These are phyloP conservation scores for Hypoxylon sp. DNA, from an alignment of 2,329 filamentous ascomycete species.

Conservation along the genomic window DNA sequence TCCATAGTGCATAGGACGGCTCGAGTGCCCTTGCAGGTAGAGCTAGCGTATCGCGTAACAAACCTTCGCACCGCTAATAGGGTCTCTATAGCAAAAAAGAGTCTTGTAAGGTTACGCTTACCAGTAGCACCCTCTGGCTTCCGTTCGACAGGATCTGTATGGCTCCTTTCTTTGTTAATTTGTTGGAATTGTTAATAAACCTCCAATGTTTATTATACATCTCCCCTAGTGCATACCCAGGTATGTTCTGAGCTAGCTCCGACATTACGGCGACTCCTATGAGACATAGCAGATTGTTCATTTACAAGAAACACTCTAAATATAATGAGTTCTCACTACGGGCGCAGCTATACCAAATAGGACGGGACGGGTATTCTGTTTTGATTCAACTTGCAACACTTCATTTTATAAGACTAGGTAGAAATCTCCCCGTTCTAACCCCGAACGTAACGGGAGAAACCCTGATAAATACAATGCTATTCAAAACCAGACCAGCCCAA, in stretches of 20 bases:
- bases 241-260: neutral
- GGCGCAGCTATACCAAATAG: neutral
- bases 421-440: constrained; percentile 7
- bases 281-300: neutral
- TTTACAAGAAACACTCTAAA: neutral
- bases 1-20: no score
- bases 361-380: neutral
- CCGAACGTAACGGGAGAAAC: neutral
- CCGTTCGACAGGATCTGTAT: neutral
- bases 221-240: neutral
- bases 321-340: neutral
- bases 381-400: neutral
- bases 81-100: neutral
- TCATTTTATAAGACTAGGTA: constrained; percentile 12
- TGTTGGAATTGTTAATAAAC: neutral
- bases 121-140: neutral
- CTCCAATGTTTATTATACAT: neutral
- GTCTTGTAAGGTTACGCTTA: neutral
- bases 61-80: neutral
- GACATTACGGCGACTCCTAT: neutral
- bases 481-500: constrained; percentile 6
- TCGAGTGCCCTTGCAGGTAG: no score
- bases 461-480: constrained; percentile 16
- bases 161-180: neutral
- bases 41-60: no score